Percentiles rank a stretch among this genome's conserved stretches.
Evolutionary conservation across 768 basidiomycete species (phyloP).

Genomic region (Leccinum uliginosum): DNA sequence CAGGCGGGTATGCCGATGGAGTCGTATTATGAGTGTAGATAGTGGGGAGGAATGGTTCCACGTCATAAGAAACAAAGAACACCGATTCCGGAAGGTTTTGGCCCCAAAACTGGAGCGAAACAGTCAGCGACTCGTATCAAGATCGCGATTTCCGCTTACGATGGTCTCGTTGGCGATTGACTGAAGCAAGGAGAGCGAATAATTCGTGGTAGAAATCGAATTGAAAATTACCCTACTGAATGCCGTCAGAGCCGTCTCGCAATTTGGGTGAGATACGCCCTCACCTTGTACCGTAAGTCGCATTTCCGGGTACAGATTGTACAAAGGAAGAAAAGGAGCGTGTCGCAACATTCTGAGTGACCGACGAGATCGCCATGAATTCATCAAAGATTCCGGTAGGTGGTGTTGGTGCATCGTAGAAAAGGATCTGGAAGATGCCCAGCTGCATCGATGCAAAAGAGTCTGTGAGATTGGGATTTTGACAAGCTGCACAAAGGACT

Average conservation of each 20-base stretch:
- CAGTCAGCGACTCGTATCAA: not conserved
- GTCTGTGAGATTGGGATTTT: not conserved
- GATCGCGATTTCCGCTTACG: conserved; percentile 6
- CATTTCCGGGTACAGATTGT: not conserved
- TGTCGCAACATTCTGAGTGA: conserved; percentile 4
- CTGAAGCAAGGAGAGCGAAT: conserved; percentile 13
- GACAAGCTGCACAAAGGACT: too few species aligned
- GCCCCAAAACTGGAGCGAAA: conserved; percentile 17
- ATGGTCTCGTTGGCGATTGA: conserved; percentile 12
- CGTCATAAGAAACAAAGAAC: conserved; percentile 15
- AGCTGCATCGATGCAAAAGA: not conserved
- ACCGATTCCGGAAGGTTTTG: not conserved
- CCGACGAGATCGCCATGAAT: conserved; percentile 20
- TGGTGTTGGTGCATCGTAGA: conserved; percentile 46
- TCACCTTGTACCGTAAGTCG: conserved; percentile 2
- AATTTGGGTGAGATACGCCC: not conserved
- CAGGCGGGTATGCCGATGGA: conserved; percentile 44
- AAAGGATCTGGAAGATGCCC: conserved; percentile 34
- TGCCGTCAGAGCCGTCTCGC: not conserved
- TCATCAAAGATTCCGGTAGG: conserved; percentile 20
- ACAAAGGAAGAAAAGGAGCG: conserved; percentile 18
- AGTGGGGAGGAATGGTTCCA: conserved; percentile 50
- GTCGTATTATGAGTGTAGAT: conserved; percentile 35
- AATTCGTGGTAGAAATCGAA: conserved; percentile 4
- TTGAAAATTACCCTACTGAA: conserved; percentile 4